These are phyloP conservation scores for Tephrocybe sp. DNA, from an alignment of 768 basidiomycete species.

Conservation along the genomic window DNA sequence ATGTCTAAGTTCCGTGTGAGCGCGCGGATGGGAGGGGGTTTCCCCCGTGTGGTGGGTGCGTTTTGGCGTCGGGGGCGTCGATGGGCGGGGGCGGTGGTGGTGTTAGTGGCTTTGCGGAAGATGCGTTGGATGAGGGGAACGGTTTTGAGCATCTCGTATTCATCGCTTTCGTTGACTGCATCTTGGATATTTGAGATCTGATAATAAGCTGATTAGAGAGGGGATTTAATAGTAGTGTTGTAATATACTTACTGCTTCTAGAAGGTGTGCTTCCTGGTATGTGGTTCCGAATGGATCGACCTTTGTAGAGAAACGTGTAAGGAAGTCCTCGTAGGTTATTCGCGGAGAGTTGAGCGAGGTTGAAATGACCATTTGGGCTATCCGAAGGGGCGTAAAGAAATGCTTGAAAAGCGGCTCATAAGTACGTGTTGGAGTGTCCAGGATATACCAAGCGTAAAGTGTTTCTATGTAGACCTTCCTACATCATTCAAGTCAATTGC, in stretches of 20 bases:
- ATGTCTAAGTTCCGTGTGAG: slow-evolving; percentile 48
- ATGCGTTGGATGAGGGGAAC: slow-evolving; percentile 25
- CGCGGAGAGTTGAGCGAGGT: slow-evolving; percentile 27
- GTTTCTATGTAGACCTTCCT: slow-evolving; percentile 72
- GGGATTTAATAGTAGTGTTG: neutral
- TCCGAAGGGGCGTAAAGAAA: slow-evolving; percentile 49
- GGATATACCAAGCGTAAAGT: slow-evolving; percentile 57
- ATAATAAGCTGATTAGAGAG: slow-evolving; percentile 1
- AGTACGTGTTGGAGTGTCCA: slow-evolving; percentile 40
- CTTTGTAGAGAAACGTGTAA: slow-evolving; percentile 26
- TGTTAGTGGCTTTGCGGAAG: slow-evolving; percentile 17
- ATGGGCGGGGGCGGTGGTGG: neutral
- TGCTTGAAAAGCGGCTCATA: slow-evolving; percentile 43
- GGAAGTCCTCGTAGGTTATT: slow-evolving; percentile 32
- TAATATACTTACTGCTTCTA: slow-evolving; percentile 26
- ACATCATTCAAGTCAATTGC: slow-evolving; percentile 1
- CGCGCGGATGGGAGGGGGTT: slow-evolving; percentile 16
- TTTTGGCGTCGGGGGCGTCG: slow-evolving; percentile 7
- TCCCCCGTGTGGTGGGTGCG: slow-evolving; percentile 7
- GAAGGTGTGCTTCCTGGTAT: slow-evolving; percentile 30
- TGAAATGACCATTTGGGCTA: slow-evolving; percentile 48
- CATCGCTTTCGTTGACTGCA: slow-evolving; percentile 22
- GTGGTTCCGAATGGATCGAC: slow-evolving; percentile 33
- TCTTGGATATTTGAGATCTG: slow-evolving; percentile 29
- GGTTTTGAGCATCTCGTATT: slow-evolving; percentile 17